phyloP scores from a whole-genome alignment of 1,284 basidiomycete species.

The Trametes sp. region DNA sequence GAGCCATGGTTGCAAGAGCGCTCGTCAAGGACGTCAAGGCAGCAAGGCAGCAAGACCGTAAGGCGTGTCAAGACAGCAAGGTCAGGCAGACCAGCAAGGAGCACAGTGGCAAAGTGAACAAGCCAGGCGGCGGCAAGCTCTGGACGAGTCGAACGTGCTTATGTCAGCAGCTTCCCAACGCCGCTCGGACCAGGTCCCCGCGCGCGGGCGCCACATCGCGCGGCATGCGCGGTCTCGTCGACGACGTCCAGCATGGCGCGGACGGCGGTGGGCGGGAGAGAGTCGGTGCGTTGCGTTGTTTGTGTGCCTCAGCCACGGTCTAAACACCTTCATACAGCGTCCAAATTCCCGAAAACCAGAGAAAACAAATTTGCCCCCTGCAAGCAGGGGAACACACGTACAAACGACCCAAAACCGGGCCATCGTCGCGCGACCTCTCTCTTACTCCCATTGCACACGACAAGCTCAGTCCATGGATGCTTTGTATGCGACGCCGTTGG shows the following conservation, averaged over 20 bases:
- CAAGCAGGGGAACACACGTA: slow-evolving; percentile 67
- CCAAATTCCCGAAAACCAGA: slow-evolving; percentile 76
- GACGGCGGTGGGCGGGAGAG: slow-evolving; percentile 27
- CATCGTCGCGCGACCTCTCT: slow-evolving; percentile 26
- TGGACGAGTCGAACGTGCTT: slow-evolving; percentile 39
- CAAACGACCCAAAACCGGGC: slow-evolving; percentile 50
- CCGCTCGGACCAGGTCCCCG: slow-evolving; percentile 44
- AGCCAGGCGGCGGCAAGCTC: slow-evolving; percentile 28
- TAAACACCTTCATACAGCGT: slow-evolving; percentile 66
- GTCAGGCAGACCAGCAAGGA: slow-evolving; percentile 21
- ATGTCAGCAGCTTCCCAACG: slow-evolving; percentile 43
- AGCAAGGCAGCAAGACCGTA: background rate
- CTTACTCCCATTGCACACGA: slow-evolving; percentile 3
- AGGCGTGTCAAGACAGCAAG: slow-evolving; percentile 12
- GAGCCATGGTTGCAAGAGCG: slow-evolving; percentile 42
- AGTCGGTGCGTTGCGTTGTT: slow-evolving; percentile 31
- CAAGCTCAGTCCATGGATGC: background rate
- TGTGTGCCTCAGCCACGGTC: slow-evolving; percentile 48
- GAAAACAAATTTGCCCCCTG: slow-evolving; percentile 67
- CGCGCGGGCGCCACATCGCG: slow-evolving; percentile 10
- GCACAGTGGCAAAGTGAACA: slow-evolving; percentile 27
- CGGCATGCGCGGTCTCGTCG: slow-evolving; percentile 26
- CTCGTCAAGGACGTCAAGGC: slow-evolving; percentile 18
- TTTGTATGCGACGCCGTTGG: background rate
- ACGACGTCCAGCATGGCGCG: slow-evolving; percentile 33